Percentiles rank a stretch among this genome's conserved stretches.
phyloP scores from a whole-genome alignment of 768 basidiomycete genomes.

The Tulasnella sp. region DNA sequence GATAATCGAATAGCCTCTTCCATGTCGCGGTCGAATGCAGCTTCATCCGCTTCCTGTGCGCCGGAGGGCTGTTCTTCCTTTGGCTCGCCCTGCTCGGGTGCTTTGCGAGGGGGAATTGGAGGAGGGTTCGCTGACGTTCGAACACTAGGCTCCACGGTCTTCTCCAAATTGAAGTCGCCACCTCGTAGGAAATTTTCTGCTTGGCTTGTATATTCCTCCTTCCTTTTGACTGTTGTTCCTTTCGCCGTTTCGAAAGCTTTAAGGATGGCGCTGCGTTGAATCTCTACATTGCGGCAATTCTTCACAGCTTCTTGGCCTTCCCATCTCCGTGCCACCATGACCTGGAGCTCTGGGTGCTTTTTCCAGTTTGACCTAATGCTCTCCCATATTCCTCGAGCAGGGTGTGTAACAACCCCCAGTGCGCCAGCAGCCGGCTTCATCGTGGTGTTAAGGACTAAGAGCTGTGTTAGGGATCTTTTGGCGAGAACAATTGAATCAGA shows the following conservation, averaged over 20 bases:
- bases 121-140: not conserved
- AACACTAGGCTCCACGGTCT: conserved; percentile 14
- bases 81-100: not conserved
- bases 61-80: conserved; percentile 17
- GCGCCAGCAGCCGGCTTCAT: conserved; percentile 24
- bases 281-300: conserved; percentile 17
- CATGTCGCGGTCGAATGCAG: conserved; percentile 21
- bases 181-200: conserved; percentile 23
- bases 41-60: conserved; percentile 18
- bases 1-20: conserved; percentile 28
- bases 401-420: conserved; percentile 25
- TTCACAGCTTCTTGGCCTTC: conserved; percentile 32
- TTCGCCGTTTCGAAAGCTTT: conserved; percentile 30
- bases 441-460: conserved; percentile 25
- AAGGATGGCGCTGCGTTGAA: conserved; percentile 27
- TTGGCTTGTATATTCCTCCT: conserved; percentile 26
- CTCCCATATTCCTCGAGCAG: conserved; percentile 31
- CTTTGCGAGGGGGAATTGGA: not conserved
- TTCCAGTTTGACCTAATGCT: conserved; percentile 24
- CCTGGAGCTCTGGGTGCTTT: conserved; percentile 25
- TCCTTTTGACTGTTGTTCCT: conserved; percentile 24
- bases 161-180: conserved; percentile 20
- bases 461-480: not conserved
- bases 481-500: not conserved
- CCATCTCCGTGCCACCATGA: conserved; percentile 28